These are phyloP conservation scores for Penicillium robsamsonii DNA, from an alignment of 495 filamentous ascomycete species.

Conservation along the genomic window DNA sequence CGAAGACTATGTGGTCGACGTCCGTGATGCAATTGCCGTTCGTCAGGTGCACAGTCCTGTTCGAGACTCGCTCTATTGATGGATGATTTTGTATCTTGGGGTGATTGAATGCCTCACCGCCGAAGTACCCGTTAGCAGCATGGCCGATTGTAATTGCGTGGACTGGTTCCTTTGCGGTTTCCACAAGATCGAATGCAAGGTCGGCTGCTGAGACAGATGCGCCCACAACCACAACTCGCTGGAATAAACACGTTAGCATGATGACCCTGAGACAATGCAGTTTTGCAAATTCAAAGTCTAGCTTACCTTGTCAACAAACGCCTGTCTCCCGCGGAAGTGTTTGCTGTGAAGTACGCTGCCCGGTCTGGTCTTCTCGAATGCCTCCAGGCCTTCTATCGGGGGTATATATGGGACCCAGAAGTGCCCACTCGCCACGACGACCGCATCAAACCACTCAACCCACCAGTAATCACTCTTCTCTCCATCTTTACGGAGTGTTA, in stretches of 20 bases:
- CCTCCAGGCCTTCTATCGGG: conserved; percentile 29
- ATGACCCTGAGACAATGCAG: neutral
- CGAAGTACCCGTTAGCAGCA: conserved; percentile 2
- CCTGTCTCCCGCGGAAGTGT: conserved; percentile 6
- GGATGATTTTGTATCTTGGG: conserved; percentile 2
- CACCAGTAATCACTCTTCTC: conserved; percentile 18
- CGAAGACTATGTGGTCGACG: conserved; percentile 37
- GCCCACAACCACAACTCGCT: conserved; percentile 21
- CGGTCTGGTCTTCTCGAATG: conserved; percentile 9
- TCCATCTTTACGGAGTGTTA: conserved; percentile 9
- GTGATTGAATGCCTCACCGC: conserved; percentile 5
- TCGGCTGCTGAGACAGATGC: conserved; percentile 19
- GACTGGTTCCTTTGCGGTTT: conserved; percentile 4
- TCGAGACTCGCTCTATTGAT: neutral
- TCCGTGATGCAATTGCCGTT: conserved; percentile 35
- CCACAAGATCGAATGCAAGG: conserved; percentile 8
- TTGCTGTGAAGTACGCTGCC: conserved; percentile 18
- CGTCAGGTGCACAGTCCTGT: conserved; percentile 28
- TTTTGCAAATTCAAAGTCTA: neutral
- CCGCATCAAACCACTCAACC: conserved; percentile 52
- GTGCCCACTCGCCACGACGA: conserved; percentile 71
- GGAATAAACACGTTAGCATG: neutral
- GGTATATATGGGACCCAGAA: conserved; percentile 66
- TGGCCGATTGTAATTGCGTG: neutral
- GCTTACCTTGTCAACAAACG: conserved; percentile 11